Evolutionary conservation across 2,329 filamentous ascomycete species (phyloP).

Genomic region (Aspergillus clavatus): DNA sequence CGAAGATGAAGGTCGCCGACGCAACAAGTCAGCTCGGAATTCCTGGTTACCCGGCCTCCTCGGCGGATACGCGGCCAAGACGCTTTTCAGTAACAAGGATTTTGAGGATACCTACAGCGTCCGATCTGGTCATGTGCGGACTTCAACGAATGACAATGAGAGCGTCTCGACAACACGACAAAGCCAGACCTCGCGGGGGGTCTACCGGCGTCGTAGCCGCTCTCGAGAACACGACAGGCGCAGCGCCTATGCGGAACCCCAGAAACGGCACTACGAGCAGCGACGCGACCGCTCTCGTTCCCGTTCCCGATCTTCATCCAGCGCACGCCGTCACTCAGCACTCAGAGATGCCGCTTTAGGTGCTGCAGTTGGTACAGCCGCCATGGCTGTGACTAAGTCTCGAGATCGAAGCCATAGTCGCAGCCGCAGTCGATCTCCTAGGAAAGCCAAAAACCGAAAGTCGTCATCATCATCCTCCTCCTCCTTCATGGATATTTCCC

Average conservation of each 20-base stretch:
- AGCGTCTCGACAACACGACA: constrained; percentile 27
- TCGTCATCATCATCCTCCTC: constrained; percentile 53
- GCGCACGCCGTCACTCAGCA: constrained; percentile 22
- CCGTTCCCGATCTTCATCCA: constrained; percentile 38
- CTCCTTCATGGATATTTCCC: constrained; percentile 64
- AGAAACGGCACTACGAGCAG: constrained; percentile 16
- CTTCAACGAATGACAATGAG: constrained; percentile 27
- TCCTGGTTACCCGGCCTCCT: constrained; percentile 53
- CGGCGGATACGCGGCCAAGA: constrained; percentile 52
- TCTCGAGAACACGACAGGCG: constrained; percentile 34
- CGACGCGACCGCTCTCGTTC: constrained; percentile 31
- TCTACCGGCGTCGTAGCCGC: constrained; percentile 27
- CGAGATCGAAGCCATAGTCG: constrained; percentile 17
- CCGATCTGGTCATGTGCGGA: constrained; percentile 46
- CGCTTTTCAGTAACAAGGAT: constrained; percentile 50
- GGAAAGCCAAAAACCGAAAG: constrained; percentile 27
- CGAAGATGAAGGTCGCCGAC: constrained; percentile 45
- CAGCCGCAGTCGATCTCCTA: constrained; percentile 35
- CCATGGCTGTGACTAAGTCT: constrained; percentile 23
- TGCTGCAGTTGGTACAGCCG: constrained; percentile 32
- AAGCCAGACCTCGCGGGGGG: constrained; percentile 43
- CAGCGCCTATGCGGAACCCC: constrained; percentile 26
- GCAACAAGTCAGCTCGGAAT: constrained; percentile 42
- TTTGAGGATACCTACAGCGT: constrained; percentile 59
- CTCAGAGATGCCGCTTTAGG: constrained; percentile 35